Evolutionary conservation across 345 rosid genomes (phyloP).

Genomic region (Sonneratia alba): DNA sequence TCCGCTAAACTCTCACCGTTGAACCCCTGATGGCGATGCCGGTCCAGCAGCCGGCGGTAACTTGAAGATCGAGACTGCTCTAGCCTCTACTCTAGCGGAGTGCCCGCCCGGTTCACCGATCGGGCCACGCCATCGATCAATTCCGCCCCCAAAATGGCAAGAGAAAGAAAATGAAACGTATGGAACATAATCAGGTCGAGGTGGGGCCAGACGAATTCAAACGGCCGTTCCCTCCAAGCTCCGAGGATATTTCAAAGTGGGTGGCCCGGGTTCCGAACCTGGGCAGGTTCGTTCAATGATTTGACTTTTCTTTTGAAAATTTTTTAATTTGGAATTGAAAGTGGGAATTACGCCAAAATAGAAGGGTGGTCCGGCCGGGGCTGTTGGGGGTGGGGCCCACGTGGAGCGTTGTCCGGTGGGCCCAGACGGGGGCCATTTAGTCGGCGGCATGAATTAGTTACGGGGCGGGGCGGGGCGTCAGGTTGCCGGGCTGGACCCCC

Average conservation of each 20-base stretch:
- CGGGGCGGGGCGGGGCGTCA: constrained; percentile 12
- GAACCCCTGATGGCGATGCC: too few relatives aligned
- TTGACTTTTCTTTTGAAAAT: not conserved
- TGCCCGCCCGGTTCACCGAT: too few relatives aligned
- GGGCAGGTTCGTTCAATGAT: constrained; percentile 13
- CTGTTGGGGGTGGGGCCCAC: constrained; percentile 12
- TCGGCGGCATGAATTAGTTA: constrained; percentile 6
- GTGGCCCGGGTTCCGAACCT: constrained; percentile 45
- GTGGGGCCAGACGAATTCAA: not conserved
- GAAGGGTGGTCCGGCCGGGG: not conserved
- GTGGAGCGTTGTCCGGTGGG: constrained; percentile 7
- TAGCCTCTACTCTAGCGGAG: too few relatives aligned
- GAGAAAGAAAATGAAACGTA: not conserved
- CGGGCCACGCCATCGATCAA: too few relatives aligned
- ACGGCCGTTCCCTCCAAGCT: constrained; percentile 31
- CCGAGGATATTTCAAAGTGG: constrained; percentile 23
- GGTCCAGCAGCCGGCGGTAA: too few relatives aligned
- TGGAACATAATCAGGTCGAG: not conserved
- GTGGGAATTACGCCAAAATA: not conserved
- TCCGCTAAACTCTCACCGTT: too few relatives aligned
- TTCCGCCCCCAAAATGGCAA: not conserved
- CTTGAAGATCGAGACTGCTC: too few relatives aligned
- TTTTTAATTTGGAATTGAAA: not conserved
- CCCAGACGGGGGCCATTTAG: not conserved
- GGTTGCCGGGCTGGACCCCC: constrained; percentile 18